These are phyloP conservation scores for Aspergillus proliferans DNA, from an alignment of 2,329 filamentous ascomycete genomes.

Conservation along the genomic window DNA sequence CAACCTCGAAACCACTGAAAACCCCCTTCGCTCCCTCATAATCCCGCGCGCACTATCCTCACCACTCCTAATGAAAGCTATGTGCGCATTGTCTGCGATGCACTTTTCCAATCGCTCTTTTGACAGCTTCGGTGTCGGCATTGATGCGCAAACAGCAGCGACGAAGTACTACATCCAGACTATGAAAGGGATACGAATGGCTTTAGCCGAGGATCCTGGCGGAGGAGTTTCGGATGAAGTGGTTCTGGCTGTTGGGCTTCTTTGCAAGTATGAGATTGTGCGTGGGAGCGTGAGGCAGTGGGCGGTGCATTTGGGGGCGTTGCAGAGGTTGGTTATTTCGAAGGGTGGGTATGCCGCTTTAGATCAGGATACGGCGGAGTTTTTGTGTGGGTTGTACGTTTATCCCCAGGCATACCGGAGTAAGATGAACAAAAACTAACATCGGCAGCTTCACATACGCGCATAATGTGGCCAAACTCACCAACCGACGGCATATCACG, in stretches of 20 bases:
- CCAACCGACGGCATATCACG: constrained; percentile 22
- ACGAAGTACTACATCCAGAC: constrained; percentile 29
- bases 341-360: constrained; percentile 27
- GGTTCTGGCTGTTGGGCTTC: constrained; percentile 28
- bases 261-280: constrained; percentile 35
- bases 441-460: constrained; percentile 27
- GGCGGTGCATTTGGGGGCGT: constrained; percentile 30
- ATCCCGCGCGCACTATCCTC: constrained; percentile 33
- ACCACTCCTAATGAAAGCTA: constrained; percentile 30
- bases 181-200: constrained; percentile 26
- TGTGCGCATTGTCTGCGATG: constrained; percentile 33
- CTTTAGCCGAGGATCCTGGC: constrained; percentile 13
- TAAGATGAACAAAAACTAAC: too few species aligned
- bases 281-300: constrained; percentile 34
- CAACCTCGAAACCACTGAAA: constrained; percentile 32
- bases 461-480: constrained; percentile 29
- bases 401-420: too few species aligned
- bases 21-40: constrained; percentile 29
- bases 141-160: constrained; percentile 22
- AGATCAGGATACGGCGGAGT: constrained; percentile 25
- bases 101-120: constrained; percentile 29
- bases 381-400: constrained; percentile 29
- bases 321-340: constrained; percentile 27
- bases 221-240: constrained; percentile 23
- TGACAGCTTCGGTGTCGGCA: constrained; percentile 9